Conservation (phyloP, 169 alveolate genomes). For the Plasmodium knowlesi region DNA sequence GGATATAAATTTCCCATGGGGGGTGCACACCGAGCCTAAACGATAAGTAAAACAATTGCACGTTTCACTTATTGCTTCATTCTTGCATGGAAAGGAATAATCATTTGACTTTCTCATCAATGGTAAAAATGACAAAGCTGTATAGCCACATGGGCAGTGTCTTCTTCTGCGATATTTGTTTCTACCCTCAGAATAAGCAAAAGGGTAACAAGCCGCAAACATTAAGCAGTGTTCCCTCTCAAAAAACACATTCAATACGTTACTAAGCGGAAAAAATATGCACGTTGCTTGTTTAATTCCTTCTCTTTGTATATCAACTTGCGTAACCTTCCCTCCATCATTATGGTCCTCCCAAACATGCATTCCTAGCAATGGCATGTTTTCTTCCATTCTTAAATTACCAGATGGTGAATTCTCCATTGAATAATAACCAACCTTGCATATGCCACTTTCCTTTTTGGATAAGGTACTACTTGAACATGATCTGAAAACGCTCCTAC, state of each 20-base stretch:
- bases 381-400: neutral
- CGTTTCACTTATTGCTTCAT: neutral
- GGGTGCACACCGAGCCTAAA: neutral
- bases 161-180: neutral
- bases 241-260: neutral
- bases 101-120: neutral
- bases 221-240: neutral
- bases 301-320: neutral
- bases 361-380: neutral
- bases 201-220: neutral
- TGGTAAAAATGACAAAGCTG: neutral
- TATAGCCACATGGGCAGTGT: neutral
- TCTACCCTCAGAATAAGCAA: neutral
- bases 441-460: neutral
- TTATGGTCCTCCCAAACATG: neutral
- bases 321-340: neutral
- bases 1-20: neutral
- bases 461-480: neutral
- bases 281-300: neutral
- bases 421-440: neutral
- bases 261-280: neutral
- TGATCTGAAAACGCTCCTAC: neutral
- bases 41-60: neutral
- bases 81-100: neutral
- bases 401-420: neutral